Base-by-base conservation (phyloP, 352 stramenopile species). In the Phytophthora ohioensis region DNA sequence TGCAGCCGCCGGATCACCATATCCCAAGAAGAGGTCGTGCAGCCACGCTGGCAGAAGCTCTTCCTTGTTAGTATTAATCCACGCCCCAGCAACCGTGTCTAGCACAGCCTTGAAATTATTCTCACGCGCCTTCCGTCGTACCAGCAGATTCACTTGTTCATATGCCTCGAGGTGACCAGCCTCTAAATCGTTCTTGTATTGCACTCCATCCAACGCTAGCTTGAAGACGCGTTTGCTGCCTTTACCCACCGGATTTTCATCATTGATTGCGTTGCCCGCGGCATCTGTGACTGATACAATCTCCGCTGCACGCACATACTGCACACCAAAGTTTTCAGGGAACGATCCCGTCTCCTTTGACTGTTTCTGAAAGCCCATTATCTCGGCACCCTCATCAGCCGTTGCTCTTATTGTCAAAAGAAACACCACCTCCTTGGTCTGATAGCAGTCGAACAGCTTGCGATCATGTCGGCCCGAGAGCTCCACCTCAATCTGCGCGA, bases 51-150 rank as follows among this genome's bases (percentile, higher is more conserved):
- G 97, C 30, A 99, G 59, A 10, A 84, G 48, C 10, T 81, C 74
- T 27, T 85, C 71, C 48, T 72, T 77, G 49, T 73, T 75, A 36
- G 62, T 60, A 35, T 79, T 49, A 3, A 41, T 53, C 54, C 62
- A 78, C 3, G 77, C 57, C 2, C 52, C 52, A 27, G 62, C 35
- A 17, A 99, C 91, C n/a, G 94, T 98, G 63, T 98, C 90, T 9
- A 99, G 66, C 10, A 98, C 85, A 13, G 92, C 72, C 66, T 98
- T 98, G 71, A 99, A 99, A 72, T 98, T 99, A 69, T 98, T 99
- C 31, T 96, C 87, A 38, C 85, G 79, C 3, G 89, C 80, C 11
- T 97, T 79, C 7, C 95, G 74, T 43, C 97, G 84, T 21, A 99
- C 81, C 11, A 99, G 69, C 6, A 99, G 48, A 79, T 99, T 99